Conservation (phyloP, 2,329 filamentous ascomycete genomes). For the Beauveria medogensis region DNA sequence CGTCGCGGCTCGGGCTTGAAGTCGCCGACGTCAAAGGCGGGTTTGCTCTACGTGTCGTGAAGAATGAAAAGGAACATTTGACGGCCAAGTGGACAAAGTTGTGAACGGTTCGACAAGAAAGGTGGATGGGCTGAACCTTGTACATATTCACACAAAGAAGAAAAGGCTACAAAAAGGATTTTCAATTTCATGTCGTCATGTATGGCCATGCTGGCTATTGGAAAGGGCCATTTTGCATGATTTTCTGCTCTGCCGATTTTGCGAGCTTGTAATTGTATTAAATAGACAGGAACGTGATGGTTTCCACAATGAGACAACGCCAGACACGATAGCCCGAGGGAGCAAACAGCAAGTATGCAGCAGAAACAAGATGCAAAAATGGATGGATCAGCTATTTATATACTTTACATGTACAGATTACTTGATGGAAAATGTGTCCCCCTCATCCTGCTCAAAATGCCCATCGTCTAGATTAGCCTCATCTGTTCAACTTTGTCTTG, state of each 20-base stretch:
- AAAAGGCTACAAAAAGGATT: neutral
- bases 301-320: too few species aligned
- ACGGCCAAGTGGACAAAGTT: neutral
- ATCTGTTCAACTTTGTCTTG: neutral
- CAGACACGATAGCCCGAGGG: too few species aligned
- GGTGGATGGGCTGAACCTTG: neutral
- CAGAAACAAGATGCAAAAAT: too few species aligned
- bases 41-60: conserved; percentile 6
- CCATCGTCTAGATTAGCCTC: neutral
- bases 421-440: too few species aligned
- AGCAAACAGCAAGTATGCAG: too few species aligned
- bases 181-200: too few species aligned
- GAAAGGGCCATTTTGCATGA: neutral
- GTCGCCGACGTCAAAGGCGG: neutral
- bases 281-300: neutral
- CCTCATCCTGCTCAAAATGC: too few species aligned
- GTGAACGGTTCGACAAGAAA: neutral
- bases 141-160: neutral
- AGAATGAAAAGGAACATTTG: conserved; percentile 11
- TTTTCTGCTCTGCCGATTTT: neutral
- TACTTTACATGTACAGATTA: too few species aligned
- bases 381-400: too few species aligned
- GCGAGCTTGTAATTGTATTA: neutral
- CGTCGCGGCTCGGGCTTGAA: conserved; percentile 4
- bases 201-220: neutral